These are phyloP conservation scores for Panicum hallii DNA, from an alignment of 202 grass and related monocot species.

Conservation along the genomic window DNA sequence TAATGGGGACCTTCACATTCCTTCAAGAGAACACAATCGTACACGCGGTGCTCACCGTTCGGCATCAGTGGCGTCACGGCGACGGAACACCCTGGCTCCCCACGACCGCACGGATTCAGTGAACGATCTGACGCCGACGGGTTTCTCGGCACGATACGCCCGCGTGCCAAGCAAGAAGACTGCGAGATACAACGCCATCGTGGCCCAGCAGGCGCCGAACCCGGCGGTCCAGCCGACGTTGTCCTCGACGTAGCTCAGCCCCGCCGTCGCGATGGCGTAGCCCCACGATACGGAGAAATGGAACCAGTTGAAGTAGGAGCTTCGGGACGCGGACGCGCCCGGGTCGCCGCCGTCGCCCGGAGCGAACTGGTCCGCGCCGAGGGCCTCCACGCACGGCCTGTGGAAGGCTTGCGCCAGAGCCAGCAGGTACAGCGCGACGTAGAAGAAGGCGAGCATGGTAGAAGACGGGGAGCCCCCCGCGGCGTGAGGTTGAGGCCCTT, in stretches of 20 bases:
- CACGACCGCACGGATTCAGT: constrained; percentile 14
- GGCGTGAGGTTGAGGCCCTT: no score
- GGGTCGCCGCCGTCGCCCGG: background rate
- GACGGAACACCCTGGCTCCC: background rate
- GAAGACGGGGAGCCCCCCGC: no score
- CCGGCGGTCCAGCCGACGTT: constrained; percentile 63
- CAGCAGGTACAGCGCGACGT: constrained; percentile 58
- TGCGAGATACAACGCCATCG: constrained; percentile 45
- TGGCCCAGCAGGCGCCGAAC: constrained; percentile 56
- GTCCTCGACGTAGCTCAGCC: constrained; percentile 69
- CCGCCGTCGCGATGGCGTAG: constrained; percentile 39
- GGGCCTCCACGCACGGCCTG: constrained; percentile 49
- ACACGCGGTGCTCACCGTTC: background rate
- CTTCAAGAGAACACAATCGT: background rate
- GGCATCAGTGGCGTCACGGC: background rate
- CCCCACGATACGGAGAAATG: constrained; percentile 59
- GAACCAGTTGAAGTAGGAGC: constrained; percentile 86
- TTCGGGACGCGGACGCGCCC: constrained; percentile 39
- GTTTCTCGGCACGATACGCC: constrained; percentile 39
- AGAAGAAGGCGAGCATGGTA: no score
- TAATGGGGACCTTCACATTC: background rate
- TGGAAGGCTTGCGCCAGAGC: constrained; percentile 54
- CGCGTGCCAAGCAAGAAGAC: constrained; percentile 57
- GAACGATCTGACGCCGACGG: constrained; percentile 13
- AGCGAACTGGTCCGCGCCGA: constrained; percentile 71